A percentile compares a stretch with the other conserved stretches of the same genome.
These are phyloP conservation scores for Kockovaella imperatae DNA, from an alignment of 768 basidiomycete genomes.

Conservation along the genomic window DNA sequence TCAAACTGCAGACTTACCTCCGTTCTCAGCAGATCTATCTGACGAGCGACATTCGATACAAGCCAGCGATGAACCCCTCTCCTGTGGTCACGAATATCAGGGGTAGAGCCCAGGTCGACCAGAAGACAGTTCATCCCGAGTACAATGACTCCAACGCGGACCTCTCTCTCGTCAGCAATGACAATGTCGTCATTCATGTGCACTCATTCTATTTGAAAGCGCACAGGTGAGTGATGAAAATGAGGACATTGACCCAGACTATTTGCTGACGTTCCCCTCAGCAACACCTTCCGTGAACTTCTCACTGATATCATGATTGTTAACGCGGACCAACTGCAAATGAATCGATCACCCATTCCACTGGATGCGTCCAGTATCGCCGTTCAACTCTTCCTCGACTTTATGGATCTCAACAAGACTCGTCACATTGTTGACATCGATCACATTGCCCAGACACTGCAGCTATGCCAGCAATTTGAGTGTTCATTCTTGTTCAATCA, in stretches of 20 bases:
- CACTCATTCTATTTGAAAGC: not conserved
- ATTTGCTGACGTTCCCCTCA: not conserved
- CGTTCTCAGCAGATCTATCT: not conserved
- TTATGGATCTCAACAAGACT: not conserved
- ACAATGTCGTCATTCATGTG: not conserved
- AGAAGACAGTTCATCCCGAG: too few relatives aligned
- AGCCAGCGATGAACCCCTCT: not conserved
- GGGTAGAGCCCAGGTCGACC: too few relatives aligned
- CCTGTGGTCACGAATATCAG: too few relatives aligned
- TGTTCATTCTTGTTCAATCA: not conserved
- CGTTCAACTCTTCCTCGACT: not conserved
- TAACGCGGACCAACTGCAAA: not conserved
- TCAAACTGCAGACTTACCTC: not conserved
- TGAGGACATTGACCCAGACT: not conserved
- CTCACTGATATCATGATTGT: not conserved
- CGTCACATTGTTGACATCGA: too few relatives aligned
- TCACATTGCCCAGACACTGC: too few relatives aligned
- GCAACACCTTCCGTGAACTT: not conserved
- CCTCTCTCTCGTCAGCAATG: slow-evolving; percentile 6
- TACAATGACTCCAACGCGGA: slow-evolving; percentile 13
- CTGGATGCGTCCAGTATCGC: not conserved
- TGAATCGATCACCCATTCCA: not conserved
- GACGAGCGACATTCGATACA: not conserved
- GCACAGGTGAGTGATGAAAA: not conserved
- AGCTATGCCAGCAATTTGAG: too few relatives aligned